Evolutionary conservation across 768 basidiomycete species (phyloP).

Genomic region (Kwoniella shandongensis): DNA sequence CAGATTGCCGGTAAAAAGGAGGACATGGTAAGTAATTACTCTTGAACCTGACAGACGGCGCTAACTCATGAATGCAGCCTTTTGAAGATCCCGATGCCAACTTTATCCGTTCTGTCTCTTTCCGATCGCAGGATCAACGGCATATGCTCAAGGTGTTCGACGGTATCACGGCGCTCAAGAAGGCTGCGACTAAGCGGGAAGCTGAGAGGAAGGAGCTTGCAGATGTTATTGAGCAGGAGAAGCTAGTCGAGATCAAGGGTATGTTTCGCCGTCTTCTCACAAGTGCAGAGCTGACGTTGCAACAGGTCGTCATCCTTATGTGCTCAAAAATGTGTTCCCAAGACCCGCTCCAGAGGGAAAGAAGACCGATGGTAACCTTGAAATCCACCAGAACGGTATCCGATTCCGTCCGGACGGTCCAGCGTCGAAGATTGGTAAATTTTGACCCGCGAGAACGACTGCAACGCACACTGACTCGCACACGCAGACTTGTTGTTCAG

Average conservation of each 20-base stretch:
- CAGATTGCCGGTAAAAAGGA: slow-evolving; percentile 98
- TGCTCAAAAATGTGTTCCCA: slow-evolving; percentile 87
- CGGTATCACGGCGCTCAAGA: slow-evolving; percentile 92
- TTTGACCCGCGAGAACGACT: neutral
- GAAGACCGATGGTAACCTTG: slow-evolving; percentile 87
- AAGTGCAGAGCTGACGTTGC: slow-evolving; percentile 2
- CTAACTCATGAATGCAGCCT: slow-evolving; percentile 21
- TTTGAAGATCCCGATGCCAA: slow-evolving; percentile 93
- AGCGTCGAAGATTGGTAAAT: slow-evolving; percentile 64
- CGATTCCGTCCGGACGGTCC: slow-evolving; percentile 61
- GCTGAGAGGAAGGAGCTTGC: slow-evolving; percentile 98
- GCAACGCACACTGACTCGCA: neutral
- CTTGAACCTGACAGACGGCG: neutral
- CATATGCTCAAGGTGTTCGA: slow-evolving; percentile 86
- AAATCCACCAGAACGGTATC: slow-evolving; percentile 96
- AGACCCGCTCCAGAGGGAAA: slow-evolving; percentile 94
- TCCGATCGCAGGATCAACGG: slow-evolving; percentile 82
- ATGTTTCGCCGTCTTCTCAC: neutral
- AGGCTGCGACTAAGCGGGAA: slow-evolving; percentile 93
- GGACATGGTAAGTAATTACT: slow-evolving; percentile 70
- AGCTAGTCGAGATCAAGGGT: slow-evolving; percentile 82
- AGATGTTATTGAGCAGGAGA: slow-evolving; percentile 93
- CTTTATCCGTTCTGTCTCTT: slow-evolving; percentile 92
- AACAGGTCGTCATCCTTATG: slow-evolving; percentile 67
- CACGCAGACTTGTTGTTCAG: slow-evolving; percentile 81